These are phyloP conservation scores for Leccinum truebloodii DNA, from an alignment of 768 basidiomycete genomes.

Conservation along the genomic window DNA sequence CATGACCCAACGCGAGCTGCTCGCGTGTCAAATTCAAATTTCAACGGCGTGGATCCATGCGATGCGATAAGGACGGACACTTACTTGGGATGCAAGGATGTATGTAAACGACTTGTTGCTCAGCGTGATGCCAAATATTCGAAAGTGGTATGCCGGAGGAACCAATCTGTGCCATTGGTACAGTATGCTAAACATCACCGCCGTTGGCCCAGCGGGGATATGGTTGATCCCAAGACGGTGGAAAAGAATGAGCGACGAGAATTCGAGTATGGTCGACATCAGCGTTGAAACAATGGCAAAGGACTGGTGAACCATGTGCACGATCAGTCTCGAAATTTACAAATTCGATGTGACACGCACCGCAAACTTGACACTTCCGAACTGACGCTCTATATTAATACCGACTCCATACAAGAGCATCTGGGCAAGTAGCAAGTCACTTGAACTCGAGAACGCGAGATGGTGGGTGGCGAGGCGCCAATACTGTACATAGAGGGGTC, in stretches of 20 bases:
- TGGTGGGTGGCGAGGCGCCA: slow-evolving; percentile 81
- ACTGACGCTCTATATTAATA: slow-evolving; percentile 77
- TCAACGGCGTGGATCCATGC: neutral
- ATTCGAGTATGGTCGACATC: slow-evolving; percentile 67
- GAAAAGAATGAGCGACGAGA: slow-evolving; percentile 63
- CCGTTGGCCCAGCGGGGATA: slow-evolving; percentile 75
- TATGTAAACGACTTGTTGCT: slow-evolving; percentile 79
- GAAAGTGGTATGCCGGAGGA: slow-evolving; percentile 73
- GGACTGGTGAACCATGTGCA: slow-evolving; percentile 50
- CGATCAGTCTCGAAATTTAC: slow-evolving; percentile 1
- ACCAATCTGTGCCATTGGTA: slow-evolving; percentile 84
- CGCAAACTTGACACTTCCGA: slow-evolving; percentile 86
- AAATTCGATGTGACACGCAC: slow-evolving; percentile 44
- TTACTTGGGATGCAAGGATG: slow-evolving; percentile 70
- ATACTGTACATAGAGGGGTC: slow-evolving; percentile 52
- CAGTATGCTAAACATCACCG: slow-evolving; percentile 74
- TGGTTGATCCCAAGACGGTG: slow-evolving; percentile 69
- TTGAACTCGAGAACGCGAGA: slow-evolving; percentile 78
- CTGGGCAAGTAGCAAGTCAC: slow-evolving; percentile 78
- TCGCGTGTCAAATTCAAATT: neutral
- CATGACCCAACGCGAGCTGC: slow-evolving; percentile 68
- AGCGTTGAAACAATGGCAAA: slow-evolving; percentile 70
- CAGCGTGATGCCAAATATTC: slow-evolving; percentile 70
- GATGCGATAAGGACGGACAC: slow-evolving; percentile 15
- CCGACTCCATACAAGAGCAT: slow-evolving; percentile 72